Percentiles rank a stretch among this genome's conserved stretches.
Evolutionary conservation across 108 stramenopile genomes (phyloP).

Genomic region (Fistulifera solaris): DNA sequence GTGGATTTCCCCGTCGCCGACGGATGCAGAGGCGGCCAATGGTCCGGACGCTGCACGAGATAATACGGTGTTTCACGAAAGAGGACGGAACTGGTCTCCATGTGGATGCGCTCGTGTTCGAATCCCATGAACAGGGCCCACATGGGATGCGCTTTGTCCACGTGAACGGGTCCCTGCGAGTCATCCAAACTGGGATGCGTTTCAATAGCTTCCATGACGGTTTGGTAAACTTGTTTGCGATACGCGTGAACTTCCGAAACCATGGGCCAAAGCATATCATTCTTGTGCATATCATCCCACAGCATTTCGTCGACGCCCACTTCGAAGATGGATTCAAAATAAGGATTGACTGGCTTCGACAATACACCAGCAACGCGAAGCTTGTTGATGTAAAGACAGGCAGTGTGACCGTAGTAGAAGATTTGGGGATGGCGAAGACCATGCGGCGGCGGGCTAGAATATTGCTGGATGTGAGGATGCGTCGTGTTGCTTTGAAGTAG

Average conservation of each 20-base stretch:
- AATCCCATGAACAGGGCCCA: constrained; percentile 89
- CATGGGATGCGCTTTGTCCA: constrained; percentile 71
- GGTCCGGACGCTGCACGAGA: constrained; percentile 62
- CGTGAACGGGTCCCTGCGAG: constrained; percentile 31
- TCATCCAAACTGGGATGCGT: constrained; percentile 65
- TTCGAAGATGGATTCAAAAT: constrained; percentile 89
- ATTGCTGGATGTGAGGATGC: no score
- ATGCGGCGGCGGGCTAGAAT: constrained; percentile 63
- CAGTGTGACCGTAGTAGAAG: constrained; percentile 94
- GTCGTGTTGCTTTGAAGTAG: no score
- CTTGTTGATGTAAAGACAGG: constrained; percentile 89
- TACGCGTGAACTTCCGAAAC: constrained; percentile 83
- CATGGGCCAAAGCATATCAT: constrained; percentile 87
- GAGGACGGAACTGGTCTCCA: constrained; percentile 91
- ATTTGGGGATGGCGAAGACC: constrained; percentile 83
- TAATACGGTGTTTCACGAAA: constrained; percentile 85
- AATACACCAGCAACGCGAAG: constrained; percentile 80
- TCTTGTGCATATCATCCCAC: constrained; percentile 91
- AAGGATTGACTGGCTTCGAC: constrained; percentile 56
- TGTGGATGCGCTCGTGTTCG: constrained; percentile 94
- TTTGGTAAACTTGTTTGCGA: constrained; percentile 65
- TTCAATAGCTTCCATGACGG: constrained; percentile 66
- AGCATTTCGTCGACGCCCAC: constrained; percentile 96
- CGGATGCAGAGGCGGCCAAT: constrained; percentile 76
- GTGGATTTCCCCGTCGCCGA: constrained; percentile 21